Percentiles rank a stretch among this genome's conserved stretches.
phyloP scores from a whole-genome alignment of 2,329 filamentous ascomycete species.

The Aspergillus sojae region DNA sequence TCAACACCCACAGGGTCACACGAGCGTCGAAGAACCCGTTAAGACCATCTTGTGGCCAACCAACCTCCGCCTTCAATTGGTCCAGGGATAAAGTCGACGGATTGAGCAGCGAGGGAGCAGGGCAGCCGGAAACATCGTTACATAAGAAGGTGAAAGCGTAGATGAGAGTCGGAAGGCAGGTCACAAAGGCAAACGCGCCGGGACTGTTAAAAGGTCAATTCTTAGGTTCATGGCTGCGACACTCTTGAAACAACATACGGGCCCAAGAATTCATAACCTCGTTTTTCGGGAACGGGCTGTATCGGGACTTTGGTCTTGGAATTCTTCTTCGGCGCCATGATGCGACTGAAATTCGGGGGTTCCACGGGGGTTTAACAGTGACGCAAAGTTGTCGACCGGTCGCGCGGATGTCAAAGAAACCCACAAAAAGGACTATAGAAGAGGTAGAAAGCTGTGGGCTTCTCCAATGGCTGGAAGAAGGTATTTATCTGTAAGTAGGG shows the following conservation, averaged over 20 bases:
- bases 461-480: background rate
- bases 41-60: conserved; percentile 75
- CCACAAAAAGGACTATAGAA: background rate
- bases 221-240: background rate
- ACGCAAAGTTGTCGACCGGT: too few species aligned
- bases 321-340: conserved; percentile 38
- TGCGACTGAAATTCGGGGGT: background rate
- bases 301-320: conserved; percentile 34
- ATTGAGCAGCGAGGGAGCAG: conserved; percentile 75
- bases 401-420: background rate
- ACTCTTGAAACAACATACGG: conserved; percentile 41
- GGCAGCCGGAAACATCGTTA: conserved; percentile 91
- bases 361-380: too few species aligned
- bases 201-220: conserved; percentile 54
- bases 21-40: conserved; percentile 70
- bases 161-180: conserved; percentile 76
- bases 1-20: conserved; percentile 69
- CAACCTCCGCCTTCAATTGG: conserved; percentile 75
- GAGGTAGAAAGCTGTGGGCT: background rate
- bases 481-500: too few species aligned
- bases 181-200: conserved; percentile 75
- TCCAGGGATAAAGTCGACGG: conserved; percentile 72
- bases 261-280: conserved; percentile 52
- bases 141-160: conserved; percentile 83
- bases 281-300: conserved; percentile 42